Base-by-base conservation (phyloP, 176 grass and related monocot species). In the Phoenix roebelenii region DNA sequence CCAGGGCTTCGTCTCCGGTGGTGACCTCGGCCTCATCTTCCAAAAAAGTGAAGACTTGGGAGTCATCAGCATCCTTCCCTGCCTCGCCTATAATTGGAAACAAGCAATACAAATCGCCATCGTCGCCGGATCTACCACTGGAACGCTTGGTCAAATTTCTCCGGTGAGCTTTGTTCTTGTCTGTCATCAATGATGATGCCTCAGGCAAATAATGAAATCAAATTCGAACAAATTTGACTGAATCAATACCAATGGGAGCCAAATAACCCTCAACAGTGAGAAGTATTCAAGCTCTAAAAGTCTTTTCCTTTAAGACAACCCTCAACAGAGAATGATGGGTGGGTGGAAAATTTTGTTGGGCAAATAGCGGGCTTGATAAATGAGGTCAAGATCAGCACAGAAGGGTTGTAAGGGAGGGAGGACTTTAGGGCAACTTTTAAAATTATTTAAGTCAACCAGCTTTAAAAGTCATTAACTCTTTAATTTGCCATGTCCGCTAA, bases 41-140 rank as follows among this genome's bases (percentile, higher is more conserved):
- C n/a, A 20, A 39, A 15, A 54, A 70, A 25, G 77, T 23, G 78
- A 77, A 35, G 70, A n/a, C 62, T 15, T 66, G 85, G 25, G 72
- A 83, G 59, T 82, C 75, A 66, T 26, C 22, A 18, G 16, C 25
- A 69, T 70, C 76, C 75, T 20, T 92, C 88, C 20, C 66, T 74
- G 30, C 64, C 52, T 61, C 57, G 28, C 20, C 64, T 61, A 58
- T 74, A 0, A 0, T 50, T 0, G 86, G 75, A 65, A 82, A 72
- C 59, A 89, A 63, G 15, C 75, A 82, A 35, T 82, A 82, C 54
- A 82, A 51, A 19, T 82, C 66, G 9, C 79, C 82, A 23, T 79
- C 79, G 1, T 66, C 78, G 0, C 67, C 15, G 67, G 56, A 56
- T 52, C 63, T 16, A n/a, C 79, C 72, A 0, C 65, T 73, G 2